phyloP scores from a whole-genome alignment of 768 basidiomycete genomes.

The Pulveroboletus sp. region DNA sequence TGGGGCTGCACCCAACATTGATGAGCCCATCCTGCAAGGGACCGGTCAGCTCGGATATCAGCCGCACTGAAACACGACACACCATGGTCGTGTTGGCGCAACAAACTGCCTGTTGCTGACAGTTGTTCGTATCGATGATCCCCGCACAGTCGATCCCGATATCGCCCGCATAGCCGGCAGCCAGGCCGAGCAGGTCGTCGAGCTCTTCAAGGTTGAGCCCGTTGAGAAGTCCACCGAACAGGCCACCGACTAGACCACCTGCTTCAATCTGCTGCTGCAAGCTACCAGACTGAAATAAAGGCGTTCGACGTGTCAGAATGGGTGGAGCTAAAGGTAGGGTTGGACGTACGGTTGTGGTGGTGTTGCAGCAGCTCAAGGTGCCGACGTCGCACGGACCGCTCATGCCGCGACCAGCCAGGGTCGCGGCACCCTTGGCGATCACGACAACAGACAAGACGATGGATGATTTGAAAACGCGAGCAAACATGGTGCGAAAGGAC shows the following conservation, averaged over 20 bases:
- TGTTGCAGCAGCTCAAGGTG: slow-evolving; percentile 10
- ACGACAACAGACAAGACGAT: slow-evolving; percentile 8
- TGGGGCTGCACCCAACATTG: slow-evolving; percentile 17
- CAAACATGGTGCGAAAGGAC: slow-evolving; percentile 8
- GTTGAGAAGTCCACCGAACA: background rate
- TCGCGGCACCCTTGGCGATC: background rate
- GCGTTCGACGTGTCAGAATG: slow-evolving; percentile 1
- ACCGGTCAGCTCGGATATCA: background rate
- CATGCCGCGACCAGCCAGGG: background rate
- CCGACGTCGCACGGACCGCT: slow-evolving; percentile 11
- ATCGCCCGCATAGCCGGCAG: background rate
- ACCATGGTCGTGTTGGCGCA: slow-evolving; percentile 1
- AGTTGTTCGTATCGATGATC: background rate
- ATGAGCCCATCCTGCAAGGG: slow-evolving; percentile 4
- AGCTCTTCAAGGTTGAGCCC: background rate
- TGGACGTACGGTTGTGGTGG: background rate
- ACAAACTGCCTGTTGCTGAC: slow-evolving; percentile 5
- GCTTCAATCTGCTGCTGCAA: background rate
- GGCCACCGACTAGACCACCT: background rate
- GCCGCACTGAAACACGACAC: background rate
- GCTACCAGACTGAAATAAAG: background rate
- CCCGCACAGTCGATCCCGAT: slow-evolving; percentile 6
- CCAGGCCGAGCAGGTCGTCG: background rate
- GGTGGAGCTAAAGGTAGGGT: background rate
- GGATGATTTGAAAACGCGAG: slow-evolving; percentile 9